Evolutionary conservation across 495 filamentous ascomycete genomes (phyloP).

Genomic region (Penicillium paradoxum): DNA sequence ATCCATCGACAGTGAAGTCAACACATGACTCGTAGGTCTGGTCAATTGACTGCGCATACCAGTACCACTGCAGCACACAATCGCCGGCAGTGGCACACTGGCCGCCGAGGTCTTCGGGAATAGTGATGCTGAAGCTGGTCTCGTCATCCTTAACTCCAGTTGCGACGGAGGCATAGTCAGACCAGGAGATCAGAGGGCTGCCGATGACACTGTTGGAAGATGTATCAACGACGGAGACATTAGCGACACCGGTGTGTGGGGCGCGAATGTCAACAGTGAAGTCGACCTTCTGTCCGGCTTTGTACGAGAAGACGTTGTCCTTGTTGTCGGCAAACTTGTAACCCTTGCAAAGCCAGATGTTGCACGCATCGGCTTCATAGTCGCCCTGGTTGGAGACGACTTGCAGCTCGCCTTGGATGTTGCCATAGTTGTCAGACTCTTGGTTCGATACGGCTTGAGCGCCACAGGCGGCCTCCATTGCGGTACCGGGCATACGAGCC

Average conservation of each 20-base stretch:
- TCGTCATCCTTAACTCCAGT: constrained; percentile 50
- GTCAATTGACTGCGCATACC: constrained; percentile 58
- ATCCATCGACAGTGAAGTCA: constrained; percentile 57
- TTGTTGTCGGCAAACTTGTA: constrained; percentile 68
- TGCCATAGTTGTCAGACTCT: constrained; percentile 58
- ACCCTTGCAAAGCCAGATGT: constrained; percentile 68
- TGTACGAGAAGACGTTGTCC: constrained; percentile 58
- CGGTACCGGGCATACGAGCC: constrained; percentile 55
- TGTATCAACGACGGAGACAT: constrained; percentile 65
- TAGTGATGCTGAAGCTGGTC: constrained; percentile 59
- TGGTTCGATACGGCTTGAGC: constrained; percentile 57
- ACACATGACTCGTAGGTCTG: constrained; percentile 73
- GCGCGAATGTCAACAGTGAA: constrained; percentile 57
- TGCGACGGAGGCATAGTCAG: constrained; percentile 48
- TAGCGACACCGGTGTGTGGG: constrained; percentile 61
- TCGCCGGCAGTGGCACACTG: constrained; percentile 56
- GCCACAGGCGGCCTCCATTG: constrained; percentile 58
- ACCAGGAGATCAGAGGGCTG: constrained; percentile 53
- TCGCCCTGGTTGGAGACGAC: constrained; percentile 49
- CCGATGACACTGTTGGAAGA: constrained; percentile 54
- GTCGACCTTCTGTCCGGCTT: constrained; percentile 53
- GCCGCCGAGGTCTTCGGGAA: constrained; percentile 53
- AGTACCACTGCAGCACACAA: constrained; percentile 68
- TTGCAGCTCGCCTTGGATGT: constrained; percentile 63
- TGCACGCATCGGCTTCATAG: constrained; percentile 55